phyloP scores from a whole-genome alignment of 2,329 filamentous ascomycete species.

The Penicillium sp. region DNA sequence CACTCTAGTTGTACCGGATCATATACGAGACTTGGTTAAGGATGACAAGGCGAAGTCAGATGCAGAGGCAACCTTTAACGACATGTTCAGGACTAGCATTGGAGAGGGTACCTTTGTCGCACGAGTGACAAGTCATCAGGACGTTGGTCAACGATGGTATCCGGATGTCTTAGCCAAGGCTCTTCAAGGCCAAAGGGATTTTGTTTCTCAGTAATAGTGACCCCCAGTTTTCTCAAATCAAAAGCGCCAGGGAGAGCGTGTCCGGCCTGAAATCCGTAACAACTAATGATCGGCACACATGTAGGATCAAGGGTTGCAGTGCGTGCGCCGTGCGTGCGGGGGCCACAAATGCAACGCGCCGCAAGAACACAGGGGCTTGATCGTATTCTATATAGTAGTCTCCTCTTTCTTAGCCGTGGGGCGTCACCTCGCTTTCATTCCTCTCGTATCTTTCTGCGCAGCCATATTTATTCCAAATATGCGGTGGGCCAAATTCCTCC shows the following conservation, averaged over 20 bases:
- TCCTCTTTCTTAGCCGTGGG: neutral
- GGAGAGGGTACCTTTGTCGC: slow-evolving; percentile 41
- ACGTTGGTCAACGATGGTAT: slow-evolving; percentile 43
- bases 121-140: slow-evolving; percentile 42
- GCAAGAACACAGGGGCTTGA: neutral
- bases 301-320: slow-evolving; percentile 18
- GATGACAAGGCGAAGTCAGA: slow-evolving; percentile 40
- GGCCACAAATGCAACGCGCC: slow-evolving; percentile 14
- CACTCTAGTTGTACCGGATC: slow-evolving; percentile 32
- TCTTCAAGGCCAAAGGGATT: slow-evolving; percentile 31
- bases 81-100: slow-evolving; percentile 35
- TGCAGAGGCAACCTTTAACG: slow-evolving; percentile 42
- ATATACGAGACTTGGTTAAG: slow-evolving; percentile 34
- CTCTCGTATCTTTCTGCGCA: neutral
- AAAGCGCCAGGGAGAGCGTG: neutral
- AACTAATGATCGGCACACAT: slow-evolving; percentile 12
- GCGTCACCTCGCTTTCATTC: neutral
- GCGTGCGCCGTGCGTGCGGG: slow-evolving; percentile 13
- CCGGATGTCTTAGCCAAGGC: slow-evolving; percentile 37
- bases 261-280: neutral
- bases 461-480: neutral
- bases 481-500: slow-evolving; percentile 12
- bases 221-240: neutral
- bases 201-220: slow-evolving; percentile 6
- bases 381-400: neutral